Base-by-base conservation (phyloP, 306 rosid genomes). In the Cyclanthera cordifolia region DNA sequence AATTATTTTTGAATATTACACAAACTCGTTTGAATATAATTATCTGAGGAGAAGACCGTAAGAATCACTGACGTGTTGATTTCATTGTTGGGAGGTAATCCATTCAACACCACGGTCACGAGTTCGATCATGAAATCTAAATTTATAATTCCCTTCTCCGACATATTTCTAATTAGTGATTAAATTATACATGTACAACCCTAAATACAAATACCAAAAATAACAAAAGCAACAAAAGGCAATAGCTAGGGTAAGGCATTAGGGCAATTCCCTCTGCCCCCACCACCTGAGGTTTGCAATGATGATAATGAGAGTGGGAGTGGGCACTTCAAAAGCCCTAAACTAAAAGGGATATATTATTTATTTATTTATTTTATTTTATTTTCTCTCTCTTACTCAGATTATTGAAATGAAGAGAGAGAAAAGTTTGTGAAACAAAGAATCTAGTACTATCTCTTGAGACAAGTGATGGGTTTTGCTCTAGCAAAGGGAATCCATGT, bases 391-490 rank as follows among this genome's bases (percentile, higher is more conserved):
- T 32, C 58, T 52, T 28, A 47, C 24, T 61, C 53, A 32, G 0
- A 17, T 17, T 9, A 57, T 17, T 17, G 48, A n/a, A 19, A 9
- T 60, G 19, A 76, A 74, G 88, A 77, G 52, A 77, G 76, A 82
- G 70, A 66, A 87, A 83, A 78, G 92, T 74, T 81, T 68, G 74
- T 63, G 69, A 39, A 79, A 79, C 80, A 84, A 60, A 90, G 83
- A 87, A 82, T 81, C 83, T 81, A 76, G 85, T 87, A 85, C 87
- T 74, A 83, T 87, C 83, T 83, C 86, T 88, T 74, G 92, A 88
- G 79, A 77, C 85, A 81, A 81, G 96, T 82, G 95, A 84, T 53
- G 88, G 85, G 88, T 70, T 85, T 79, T 73, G 76, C 70, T 71
- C 76, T 78, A 79, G 71, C 86, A 84, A 74, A 79, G 86, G 82